Percentiles rank a stretch among this genome's conserved stretches.
Conservation (phyloP, 495 filamentous ascomycete species). For the Podospora fimiseda region DNA sequence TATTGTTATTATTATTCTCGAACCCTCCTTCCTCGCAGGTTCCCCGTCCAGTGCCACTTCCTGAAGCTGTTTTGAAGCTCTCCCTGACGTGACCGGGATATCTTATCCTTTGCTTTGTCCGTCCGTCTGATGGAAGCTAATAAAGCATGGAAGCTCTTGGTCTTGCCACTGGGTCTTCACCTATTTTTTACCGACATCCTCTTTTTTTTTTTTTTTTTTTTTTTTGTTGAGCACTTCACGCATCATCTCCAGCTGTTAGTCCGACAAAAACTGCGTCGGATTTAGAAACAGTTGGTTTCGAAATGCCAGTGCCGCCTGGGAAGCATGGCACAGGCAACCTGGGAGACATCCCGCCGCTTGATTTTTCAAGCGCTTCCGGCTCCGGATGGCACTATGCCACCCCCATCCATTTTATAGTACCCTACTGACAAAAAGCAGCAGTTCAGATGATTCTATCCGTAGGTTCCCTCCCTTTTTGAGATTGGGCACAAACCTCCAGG, state of each 20-base stretch:
- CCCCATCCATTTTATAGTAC: too few species aligned
- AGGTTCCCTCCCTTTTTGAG: too few species aligned
- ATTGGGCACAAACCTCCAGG: too few species aligned
- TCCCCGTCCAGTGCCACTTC: neutral
- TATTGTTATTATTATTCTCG: too few species aligned
- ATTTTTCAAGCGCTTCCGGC: slow-evolving; percentile 1
- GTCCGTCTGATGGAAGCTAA: slow-evolving; percentile 1
- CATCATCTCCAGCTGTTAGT: neutral
- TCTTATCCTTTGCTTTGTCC: too few species aligned
- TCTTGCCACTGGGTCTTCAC: neutral
- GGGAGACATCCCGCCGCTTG: neutral
- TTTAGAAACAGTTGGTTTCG: slow-evolving; percentile 14
- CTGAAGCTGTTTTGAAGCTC: neutral
- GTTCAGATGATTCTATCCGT: neutral
- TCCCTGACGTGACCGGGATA: neutral
- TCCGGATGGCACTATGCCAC: slow-evolving; percentile 1
- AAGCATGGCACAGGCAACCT: slow-evolving; percentile 11
- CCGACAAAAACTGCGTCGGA: slow-evolving; percentile 11
- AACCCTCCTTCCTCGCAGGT: neutral
- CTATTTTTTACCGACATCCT: neutral
- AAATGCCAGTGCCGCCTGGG: slow-evolving; percentile 7
- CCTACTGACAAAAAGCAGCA: too few species aligned
- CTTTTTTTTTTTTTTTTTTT: neutral
- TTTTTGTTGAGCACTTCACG: neutral
- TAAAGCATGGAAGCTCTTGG: neutral